These are phyloP conservation scores for Casuarina cunninghamiana DNA, from an alignment of 306 rosid species.

Conservation along the genomic window DNA sequence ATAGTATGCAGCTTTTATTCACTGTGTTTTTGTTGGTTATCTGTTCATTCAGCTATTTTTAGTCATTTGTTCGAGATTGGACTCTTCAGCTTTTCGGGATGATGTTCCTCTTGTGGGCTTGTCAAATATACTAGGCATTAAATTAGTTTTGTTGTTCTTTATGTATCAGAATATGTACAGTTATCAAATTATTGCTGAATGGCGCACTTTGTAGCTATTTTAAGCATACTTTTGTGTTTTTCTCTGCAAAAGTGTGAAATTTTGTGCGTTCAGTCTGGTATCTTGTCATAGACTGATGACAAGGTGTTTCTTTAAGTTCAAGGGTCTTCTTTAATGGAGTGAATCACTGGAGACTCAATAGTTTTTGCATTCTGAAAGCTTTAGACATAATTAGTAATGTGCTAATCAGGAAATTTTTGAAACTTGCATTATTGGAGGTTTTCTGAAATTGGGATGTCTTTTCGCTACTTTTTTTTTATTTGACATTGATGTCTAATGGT, in stretches of 20 bases:
- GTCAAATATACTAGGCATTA: not conserved
- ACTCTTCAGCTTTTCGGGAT: not conserved
- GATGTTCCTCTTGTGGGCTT: not conserved
- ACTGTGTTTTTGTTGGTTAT: not conserved
- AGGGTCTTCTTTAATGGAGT: not conserved
- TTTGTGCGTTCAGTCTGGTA: not conserved
- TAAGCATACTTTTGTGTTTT: not conserved
- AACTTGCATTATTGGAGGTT: not conserved
- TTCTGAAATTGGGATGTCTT: not conserved
- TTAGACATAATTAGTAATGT: not conserved
- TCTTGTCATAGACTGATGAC: not conserved
- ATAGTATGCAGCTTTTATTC: not conserved
- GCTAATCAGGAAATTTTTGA: not conserved
- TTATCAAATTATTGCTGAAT: not conserved
- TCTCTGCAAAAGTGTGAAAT: not conserved
- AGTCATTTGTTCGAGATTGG: not conserved
- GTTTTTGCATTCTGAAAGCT: not conserved
- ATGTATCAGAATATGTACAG: too few relatives aligned
- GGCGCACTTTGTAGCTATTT: not conserved
- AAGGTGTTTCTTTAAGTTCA: not conserved
- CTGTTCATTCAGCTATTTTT: not conserved
- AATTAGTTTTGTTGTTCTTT: too few relatives aligned
- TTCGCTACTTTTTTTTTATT: not conserved
- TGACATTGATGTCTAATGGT: not conserved
- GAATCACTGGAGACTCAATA: not conserved